Percentiles rank a stretch among this genome's conserved stretches.
Evolutionary conservation across 345 rosid species (phyloP).

Genomic region (Erucastrum elatum): DNA sequence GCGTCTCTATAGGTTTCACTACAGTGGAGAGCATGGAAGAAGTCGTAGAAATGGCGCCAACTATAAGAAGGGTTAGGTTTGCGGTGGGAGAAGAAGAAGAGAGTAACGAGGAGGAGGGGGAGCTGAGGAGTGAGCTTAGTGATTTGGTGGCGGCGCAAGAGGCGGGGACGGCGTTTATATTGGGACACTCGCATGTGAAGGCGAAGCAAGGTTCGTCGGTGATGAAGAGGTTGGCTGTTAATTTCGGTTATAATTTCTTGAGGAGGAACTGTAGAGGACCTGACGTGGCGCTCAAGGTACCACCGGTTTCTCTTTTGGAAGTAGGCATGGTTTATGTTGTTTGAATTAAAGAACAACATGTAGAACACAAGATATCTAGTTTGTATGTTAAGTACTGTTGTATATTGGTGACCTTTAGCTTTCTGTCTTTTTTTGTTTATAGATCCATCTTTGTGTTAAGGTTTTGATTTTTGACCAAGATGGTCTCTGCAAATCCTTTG

Average conservation of each 20-base stretch:
- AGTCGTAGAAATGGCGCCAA: conserved; percentile 55
- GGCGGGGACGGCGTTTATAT: conserved; percentile 84
- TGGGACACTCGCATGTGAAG: conserved; percentile 87
- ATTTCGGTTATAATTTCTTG: conserved; percentile 85
- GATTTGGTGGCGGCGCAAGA: conserved; percentile 71
- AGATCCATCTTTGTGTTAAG: background rate
- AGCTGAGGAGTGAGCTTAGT: conserved; percentile 61
- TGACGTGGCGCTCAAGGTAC: conserved; percentile 87
- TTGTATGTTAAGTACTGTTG: background rate
- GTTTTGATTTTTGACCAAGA: conserved; percentile 5
- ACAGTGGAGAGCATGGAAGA: conserved; percentile 66
- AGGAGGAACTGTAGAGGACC: conserved; percentile 90
- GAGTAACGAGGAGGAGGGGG: conserved; percentile 40
- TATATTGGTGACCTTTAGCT: conserved; percentile 19
- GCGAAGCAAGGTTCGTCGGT: conserved; percentile 90
- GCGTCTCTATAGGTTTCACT: conserved; percentile 69
- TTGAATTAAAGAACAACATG: conserved; percentile 10
- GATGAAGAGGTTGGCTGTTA: conserved; percentile 68
- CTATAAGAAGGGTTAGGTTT: conserved; percentile 67
- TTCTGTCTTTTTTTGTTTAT: background rate
- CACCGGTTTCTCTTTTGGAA: conserved; percentile 81
- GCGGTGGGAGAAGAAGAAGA: conserved; percentile 58
- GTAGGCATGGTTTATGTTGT: conserved; percentile 98
- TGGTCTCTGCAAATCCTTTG: background rate
- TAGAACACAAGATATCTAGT: background rate